These are phyloP conservation scores for Apiospora sp. DNA, from an alignment of 2,329 filamentous ascomycete species.

Conservation along the genomic window DNA sequence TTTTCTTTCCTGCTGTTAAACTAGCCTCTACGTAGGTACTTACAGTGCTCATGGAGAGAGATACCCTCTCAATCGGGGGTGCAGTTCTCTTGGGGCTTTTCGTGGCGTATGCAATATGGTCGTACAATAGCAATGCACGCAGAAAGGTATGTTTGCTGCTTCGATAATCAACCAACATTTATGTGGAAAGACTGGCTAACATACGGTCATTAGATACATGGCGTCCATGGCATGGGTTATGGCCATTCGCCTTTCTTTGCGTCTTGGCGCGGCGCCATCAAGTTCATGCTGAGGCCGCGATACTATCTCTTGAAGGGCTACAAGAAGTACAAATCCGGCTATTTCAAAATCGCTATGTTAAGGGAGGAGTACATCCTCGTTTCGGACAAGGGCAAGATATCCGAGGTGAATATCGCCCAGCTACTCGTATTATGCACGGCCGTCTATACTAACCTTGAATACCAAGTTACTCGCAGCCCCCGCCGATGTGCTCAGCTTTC, in stretches of 20 bases:
- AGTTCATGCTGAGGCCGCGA: constrained; percentile 22
- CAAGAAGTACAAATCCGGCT: constrained; percentile 1
- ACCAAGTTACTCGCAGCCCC: constrained; percentile 11
- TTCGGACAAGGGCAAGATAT: constrained; percentile 14
- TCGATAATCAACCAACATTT: background rate
- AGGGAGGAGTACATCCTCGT: constrained; percentile 20
- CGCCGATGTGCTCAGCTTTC: constrained; percentile 1
- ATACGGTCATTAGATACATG: background rate
- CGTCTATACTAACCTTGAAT: background rate
- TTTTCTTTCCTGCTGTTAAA: background rate
- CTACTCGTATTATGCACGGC: background rate
- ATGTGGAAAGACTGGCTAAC: background rate
- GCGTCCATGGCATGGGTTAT: constrained; percentile 23
- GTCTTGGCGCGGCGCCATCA: constrained; percentile 21
- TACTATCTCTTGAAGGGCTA: constrained; percentile 22
- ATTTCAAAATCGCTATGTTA: constrained; percentile 18
- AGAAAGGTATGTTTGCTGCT: constrained; percentile 1
- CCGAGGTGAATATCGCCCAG: background rate
- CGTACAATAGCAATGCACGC: background rate
- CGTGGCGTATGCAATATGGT: constrained; percentile 7
- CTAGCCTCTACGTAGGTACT: background rate
- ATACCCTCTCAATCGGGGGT: background rate
- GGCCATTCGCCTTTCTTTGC: constrained; percentile 18
- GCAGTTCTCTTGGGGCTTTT: constrained; percentile 9
- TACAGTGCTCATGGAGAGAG: background rate